Conservation (phyloP, 768 basidiomycete genomes). For the Heimioporus sp. region DNA sequence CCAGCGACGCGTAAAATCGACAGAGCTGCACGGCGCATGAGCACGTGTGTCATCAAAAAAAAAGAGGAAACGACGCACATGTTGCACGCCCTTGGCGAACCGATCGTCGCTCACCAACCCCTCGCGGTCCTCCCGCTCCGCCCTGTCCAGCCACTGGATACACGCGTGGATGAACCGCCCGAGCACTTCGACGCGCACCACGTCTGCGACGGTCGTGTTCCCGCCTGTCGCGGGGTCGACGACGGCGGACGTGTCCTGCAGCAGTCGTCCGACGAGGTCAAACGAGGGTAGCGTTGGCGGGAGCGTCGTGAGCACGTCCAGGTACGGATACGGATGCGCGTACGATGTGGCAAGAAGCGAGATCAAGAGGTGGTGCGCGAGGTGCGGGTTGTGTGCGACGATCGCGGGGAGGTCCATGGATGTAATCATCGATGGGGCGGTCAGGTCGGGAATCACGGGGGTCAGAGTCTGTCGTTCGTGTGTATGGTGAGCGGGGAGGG, state of each 20-base stretch:
- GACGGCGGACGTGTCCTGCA: slow-evolving; percentile 58
- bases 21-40: too few relatives aligned
- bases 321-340: slow-evolving; percentile 42
- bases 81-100: slow-evolving; percentile 67
- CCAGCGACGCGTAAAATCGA: slow-evolving; percentile 70
- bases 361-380: slow-evolving; percentile 67
- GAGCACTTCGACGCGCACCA: slow-evolving; percentile 62
- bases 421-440: slow-evolving; percentile 53
- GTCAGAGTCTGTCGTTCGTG: slow-evolving; percentile 42
- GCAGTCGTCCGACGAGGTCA: slow-evolving; percentile 66
- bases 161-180: slow-evolving; percentile 71
- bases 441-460: slow-evolving; percentile 46
- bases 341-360: slow-evolving; percentile 48
- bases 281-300: slow-evolving; percentile 74
- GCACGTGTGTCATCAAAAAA: too few relatives aligned
- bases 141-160: slow-evolving; percentile 67
- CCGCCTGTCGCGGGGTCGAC: slow-evolving; percentile 39
- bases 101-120: slow-evolving; percentile 71
- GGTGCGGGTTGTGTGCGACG: slow-evolving; percentile 62
- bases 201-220: slow-evolving; percentile 59
- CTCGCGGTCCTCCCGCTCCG: slow-evolving; percentile 67
- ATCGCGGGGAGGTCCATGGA: slow-evolving; percentile 67
- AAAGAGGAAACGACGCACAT: slow-evolving; percentile 49
- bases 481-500: background rate
- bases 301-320: slow-evolving; percentile 62